Evolutionary conservation across 1,139 yeast species (phyloP), one percentile per base, ranked within the genome.

Genomic region (Geotrichum carabidarum): DNA sequence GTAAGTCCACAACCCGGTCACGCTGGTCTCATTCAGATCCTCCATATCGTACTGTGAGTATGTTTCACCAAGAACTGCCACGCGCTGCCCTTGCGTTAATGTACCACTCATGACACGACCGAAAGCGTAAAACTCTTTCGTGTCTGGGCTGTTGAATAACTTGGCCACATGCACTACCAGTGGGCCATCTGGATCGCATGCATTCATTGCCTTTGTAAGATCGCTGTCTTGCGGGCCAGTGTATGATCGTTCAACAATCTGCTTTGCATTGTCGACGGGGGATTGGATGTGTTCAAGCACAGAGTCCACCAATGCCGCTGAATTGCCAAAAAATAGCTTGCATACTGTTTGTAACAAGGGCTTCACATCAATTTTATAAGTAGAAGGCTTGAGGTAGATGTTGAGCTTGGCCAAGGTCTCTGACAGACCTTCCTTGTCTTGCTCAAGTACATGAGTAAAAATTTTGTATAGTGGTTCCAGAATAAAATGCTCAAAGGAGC

Each of bases 381-480:
- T 66, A 2, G 64, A 49, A 0, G 68, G 63, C 42, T 63, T 64
- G 18, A 74, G 56, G 8, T 45, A 46, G 22, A 74, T 70, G 6
- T 65, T 68, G 22, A 72, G 58, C 1, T 72, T 64, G 66, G 76
- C 74, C 35, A 88, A 69, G 30, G 80, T 65, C 2, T 61, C 60
- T 7, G 71, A 66, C 15, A 81, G 66, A 0, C 74, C 75, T 1
- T 71, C 68, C 1, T 78, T 70, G 34, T 80, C 80, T 38, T 79
- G 72, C 0, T 90, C 80, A 9, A 93, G 63, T 0, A 87, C 73
- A 43, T 81, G 78, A 0, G 89, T 76, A 49, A 84, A 73, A 4
- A 91, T 67, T 65, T 93, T 91, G 71, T 91, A 93, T 6, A 94
- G 64, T 0, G 99, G 99, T 17, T 80, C 82, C 15, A 90, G 71